A percentile compares a stretch with the other conserved stretches of the same genome.
phyloP scores from a whole-genome alignment of 2,329 filamentous ascomycete species.

The Zymoseptoria passerinii region DNA sequence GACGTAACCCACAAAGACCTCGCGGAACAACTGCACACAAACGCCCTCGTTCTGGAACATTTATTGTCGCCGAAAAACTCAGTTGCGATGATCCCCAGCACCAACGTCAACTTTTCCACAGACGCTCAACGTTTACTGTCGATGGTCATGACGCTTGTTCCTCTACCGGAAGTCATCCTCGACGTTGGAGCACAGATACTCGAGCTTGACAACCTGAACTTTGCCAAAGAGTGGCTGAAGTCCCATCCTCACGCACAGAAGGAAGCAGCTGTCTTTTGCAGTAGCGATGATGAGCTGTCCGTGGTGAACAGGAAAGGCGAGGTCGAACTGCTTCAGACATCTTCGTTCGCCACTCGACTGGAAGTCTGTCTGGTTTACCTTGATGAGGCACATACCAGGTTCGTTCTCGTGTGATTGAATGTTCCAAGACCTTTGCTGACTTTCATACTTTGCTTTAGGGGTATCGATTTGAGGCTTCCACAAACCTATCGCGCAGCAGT shows the following conservation, averaged over 20 bases:
- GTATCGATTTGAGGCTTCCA: constrained; percentile 59
- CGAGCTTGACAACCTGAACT: constrained; percentile 50
- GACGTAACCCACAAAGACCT: constrained; percentile 56
- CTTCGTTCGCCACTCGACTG: constrained; percentile 49
- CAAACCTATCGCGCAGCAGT: constrained; percentile 53
- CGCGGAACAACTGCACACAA: constrained; percentile 51
- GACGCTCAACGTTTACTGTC: constrained; percentile 36
- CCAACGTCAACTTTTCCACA: not conserved
- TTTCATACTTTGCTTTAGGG: constrained; percentile 31
- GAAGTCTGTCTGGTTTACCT: constrained; percentile 58
- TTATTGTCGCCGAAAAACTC: constrained; percentile 48
- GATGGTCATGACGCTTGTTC: constrained; percentile 34
- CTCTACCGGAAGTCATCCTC: constrained; percentile 50
- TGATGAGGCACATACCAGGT: constrained; percentile 57
- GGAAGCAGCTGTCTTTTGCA: constrained; percentile 51
- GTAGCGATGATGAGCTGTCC: constrained; percentile 46
- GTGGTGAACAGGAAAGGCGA: constrained; percentile 45
- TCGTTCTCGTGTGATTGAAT: too few species aligned
- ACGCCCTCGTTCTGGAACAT: constrained; percentile 55
- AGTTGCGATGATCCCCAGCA: constrained; percentile 11
- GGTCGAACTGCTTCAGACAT: constrained; percentile 46
- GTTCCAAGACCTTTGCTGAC: too few species aligned
- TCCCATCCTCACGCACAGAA: constrained; percentile 13
- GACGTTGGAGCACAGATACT: constrained; percentile 65
- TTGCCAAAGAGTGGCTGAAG: constrained; percentile 49